Base-by-base conservation (phyloP, 768 basidiomycete species). In the Gautieria morchelliformis region DNA sequence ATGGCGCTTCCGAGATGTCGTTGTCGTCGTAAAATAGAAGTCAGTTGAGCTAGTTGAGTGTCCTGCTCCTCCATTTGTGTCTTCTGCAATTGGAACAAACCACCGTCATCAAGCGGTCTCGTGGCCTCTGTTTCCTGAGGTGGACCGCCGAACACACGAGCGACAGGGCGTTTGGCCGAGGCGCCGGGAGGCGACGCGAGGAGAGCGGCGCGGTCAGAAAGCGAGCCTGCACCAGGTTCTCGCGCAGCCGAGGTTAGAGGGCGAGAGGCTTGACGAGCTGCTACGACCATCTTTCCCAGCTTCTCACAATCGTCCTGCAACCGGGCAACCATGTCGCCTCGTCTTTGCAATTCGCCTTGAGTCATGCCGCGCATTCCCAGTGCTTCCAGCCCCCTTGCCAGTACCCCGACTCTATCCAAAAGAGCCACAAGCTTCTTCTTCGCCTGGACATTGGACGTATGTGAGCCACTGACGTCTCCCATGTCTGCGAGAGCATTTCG, bases 261-360 rank as follows among this genome's bases (percentile, higher is more conserved):
- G 48, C 46, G 65, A 42, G 75, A 74, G 27, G 70, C 74, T 63
- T 80, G 81, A 58, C 80, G 79, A 32, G 80, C 85, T 47, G 89
- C 81, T 35, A 89, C 87, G 42, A 92, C 85, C 77, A 95, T 89
- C 75, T 82, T 83, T 40, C 82, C 81, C 58, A 96, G 74, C 73
- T 87, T 89, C 74, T 89, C 89, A 73, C 89, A 87, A 68, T 97
- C 94, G 67, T 93, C 92, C 70, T 88, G 87, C 63, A 97, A 73
- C 58, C 86, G 77, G 55, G 85, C 87, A 52, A 93, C 83, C 84
- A 96, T 85, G 65, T 93, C 94, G 59, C 85, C 85, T 60, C 95
- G 77, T 56, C 95, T 75, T 71, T 87, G 85, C 64, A 92, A 74
- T 75, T 98, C 95, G n/a, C 95, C 95, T 68, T 92, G 84, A 62